Conservation (phyloP, 768 basidiomycete genomes). For the Lactarius hatsudake region DNA sequence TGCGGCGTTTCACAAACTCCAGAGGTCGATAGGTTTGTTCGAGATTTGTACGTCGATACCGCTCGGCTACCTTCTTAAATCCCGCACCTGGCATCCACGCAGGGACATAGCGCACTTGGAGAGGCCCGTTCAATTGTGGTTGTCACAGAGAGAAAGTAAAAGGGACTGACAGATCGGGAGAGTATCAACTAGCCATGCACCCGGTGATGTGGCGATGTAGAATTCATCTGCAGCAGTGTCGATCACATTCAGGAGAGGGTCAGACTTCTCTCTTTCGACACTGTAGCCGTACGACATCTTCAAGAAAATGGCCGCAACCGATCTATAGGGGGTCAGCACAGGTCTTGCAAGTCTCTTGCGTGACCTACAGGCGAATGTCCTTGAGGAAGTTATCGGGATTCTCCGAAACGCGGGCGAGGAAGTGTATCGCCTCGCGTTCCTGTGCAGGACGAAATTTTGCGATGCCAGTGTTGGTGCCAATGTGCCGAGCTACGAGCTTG, state of each 20-base stretch:
- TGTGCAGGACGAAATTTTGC: conserved; percentile 7
- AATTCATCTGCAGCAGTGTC: conserved; percentile 20
- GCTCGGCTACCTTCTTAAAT: conserved; percentile 23
- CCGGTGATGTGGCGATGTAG: conserved; percentile 14
- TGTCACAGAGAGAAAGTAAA: not conserved
- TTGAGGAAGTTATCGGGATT: conserved; percentile 12
- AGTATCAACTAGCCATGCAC: conserved; percentile 16
- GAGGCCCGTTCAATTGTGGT: not conserved
- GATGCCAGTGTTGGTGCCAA: conserved; percentile 10
- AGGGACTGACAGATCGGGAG: conserved; percentile 8
- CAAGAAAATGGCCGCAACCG: conserved; percentile 16
- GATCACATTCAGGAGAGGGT: conserved; percentile 14
- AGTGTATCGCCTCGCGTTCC: conserved; percentile 9
- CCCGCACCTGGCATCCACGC: conserved; percentile 29
- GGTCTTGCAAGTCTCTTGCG: not conserved
- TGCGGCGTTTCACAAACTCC: conserved; percentile 25
- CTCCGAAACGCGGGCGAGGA: conserved; percentile 9
- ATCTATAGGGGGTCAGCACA: not conserved
- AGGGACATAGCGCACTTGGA: conserved; percentile 23
- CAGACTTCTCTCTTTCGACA: conserved; percentile 9
- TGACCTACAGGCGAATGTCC: conserved; percentile 11
- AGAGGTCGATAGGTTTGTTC: conserved; percentile 22
- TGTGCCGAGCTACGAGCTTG: conserved; percentile 18
- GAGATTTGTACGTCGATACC: conserved; percentile 13
- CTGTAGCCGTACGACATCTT: conserved; percentile 17